phyloP scores from a whole-genome alignment of 1,284 basidiomycete genomes.

The Vanrija sp. region DNA sequence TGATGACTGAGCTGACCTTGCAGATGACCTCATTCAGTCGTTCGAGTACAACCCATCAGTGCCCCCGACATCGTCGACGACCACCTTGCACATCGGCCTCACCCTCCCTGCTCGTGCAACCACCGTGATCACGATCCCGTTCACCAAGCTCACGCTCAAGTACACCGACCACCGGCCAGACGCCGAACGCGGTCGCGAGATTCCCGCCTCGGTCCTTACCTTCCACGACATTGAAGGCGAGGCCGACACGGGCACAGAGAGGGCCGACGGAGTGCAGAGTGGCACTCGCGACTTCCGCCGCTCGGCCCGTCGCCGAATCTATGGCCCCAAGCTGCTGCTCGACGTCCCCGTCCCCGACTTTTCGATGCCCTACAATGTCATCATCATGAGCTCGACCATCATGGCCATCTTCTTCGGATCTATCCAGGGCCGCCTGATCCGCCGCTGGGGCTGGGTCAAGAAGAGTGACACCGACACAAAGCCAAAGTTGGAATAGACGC shows the following conservation, averaged over 20 bases:
- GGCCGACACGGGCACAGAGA: background rate
- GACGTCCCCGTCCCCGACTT: constrained; percentile 96
- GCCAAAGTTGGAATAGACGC: background rate
- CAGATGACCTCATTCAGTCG: constrained; percentile 60
- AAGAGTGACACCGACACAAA: constrained; percentile 10
- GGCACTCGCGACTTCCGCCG: constrained; percentile 2
- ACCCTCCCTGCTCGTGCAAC: constrained; percentile 64
- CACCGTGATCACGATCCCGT: constrained; percentile 65
- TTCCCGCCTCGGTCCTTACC: constrained; percentile 71
- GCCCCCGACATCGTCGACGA: constrained; percentile 63
- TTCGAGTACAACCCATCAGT: constrained; percentile 64
- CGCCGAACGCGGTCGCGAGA: constrained; percentile 88
- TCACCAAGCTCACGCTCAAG: constrained; percentile 79
- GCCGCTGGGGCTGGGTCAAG: constrained; percentile 62
- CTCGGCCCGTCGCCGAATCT: constrained; percentile 55
- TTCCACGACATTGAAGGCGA: constrained; percentile 32
- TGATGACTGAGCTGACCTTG: background rate
- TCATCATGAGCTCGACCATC: constrained; percentile 87
- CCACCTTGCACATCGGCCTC: constrained; percentile 69
- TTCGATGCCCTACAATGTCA: constrained; percentile 99
- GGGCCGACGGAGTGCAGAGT: background rate
- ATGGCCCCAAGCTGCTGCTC: constrained; percentile 75
- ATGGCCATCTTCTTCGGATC: constrained; percentile 91
- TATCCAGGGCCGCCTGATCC: constrained; percentile 79
- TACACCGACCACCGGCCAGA: constrained; percentile 97